Percentiles rank a stretch among this genome's conserved stretches.
These are phyloP conservation scores for Neoconidiobolus thromboides DNA, from an alignment of 371 early-diverging fungal genomes.

Conservation along the genomic window DNA sequence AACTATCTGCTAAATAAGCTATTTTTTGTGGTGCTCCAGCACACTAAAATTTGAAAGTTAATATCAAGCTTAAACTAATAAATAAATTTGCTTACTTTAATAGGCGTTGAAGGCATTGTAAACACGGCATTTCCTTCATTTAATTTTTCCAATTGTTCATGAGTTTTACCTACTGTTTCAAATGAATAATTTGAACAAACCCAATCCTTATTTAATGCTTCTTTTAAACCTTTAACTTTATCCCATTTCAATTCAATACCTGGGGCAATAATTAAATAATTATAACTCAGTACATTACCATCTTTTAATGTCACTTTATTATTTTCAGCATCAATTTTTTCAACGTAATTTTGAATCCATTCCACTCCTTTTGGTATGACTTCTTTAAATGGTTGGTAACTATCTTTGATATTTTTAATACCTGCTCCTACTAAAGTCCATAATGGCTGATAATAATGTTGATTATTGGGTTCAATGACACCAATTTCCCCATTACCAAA, in stretches of 20 bases:
- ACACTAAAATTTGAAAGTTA: slow-evolving; percentile 23
- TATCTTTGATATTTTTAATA: slow-evolving; percentile 51
- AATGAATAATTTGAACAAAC: slow-evolving; percentile 67
- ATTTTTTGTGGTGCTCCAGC: slow-evolving; percentile 88
- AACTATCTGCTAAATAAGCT: slow-evolving; percentile 70
- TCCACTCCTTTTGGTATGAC: slow-evolving; percentile 50
- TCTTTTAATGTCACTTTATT: slow-evolving; percentile 43
- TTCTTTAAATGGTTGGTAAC: slow-evolving; percentile 38
- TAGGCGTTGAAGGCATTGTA: slow-evolving; percentile 72
- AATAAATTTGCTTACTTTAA: slow-evolving; percentile 28
- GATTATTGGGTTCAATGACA: slow-evolving; percentile 54
- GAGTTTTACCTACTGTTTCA: slow-evolving; percentile 53
- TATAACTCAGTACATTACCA: slow-evolving; percentile 48
- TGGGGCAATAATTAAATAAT: slow-evolving; percentile 72
- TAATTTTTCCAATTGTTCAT: slow-evolving; percentile 46
- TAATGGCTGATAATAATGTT: slow-evolving; percentile 73
- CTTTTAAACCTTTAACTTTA: slow-evolving; percentile 51
- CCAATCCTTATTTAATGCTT: slow-evolving; percentile 58
- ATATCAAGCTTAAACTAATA: neutral
- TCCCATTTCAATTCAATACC: slow-evolving; percentile 68
- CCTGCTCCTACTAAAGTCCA: slow-evolving; percentile 84
- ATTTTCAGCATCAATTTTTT: slow-evolving; percentile 40
- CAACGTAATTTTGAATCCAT: slow-evolving; percentile 55
- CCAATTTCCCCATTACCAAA: slow-evolving; percentile 52
- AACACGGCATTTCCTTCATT: slow-evolving; percentile 74